Evolutionary conservation across 352 stramenopile genomes (phyloP), one percentile per base, ranked within the genome.

Genomic region (Achlya hypogyna): DNA sequence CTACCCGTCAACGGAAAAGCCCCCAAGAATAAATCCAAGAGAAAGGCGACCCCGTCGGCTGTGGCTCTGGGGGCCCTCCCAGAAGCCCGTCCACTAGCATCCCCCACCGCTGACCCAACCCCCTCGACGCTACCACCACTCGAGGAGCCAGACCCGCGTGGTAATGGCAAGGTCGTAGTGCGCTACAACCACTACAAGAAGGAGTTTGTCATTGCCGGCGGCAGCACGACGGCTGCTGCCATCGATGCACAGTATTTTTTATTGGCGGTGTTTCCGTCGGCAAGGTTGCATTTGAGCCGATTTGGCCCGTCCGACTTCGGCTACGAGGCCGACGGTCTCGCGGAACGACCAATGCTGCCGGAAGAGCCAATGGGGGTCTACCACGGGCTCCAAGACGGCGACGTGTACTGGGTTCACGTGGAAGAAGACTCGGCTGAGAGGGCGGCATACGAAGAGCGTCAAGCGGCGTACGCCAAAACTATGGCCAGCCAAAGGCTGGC

Each of bases 141-240:
- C n/a, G n/a, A n/a, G n/a, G n/a, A 4, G 51, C 51, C 28, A n/a
- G 38, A 49, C 35, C 53, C 22, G 38, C 34, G 22, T 28, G 18
- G 14, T 20, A 49, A 62, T 23, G 53, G 53, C 29, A 49, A 28
- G 0, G 29, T 62, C 18, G 14, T 62, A 27, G 53, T 62, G 29
- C 53, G 53, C 31, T 62, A 62, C 53, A 62, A 62, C 35, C 53
- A 62, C 35, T 62, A 62, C 53, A 62, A 45, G 18, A 62, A 62
- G 25, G 53, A 49, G 29, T 62, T 62, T 62, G 4, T 32, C 27
- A 62, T 62, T 20, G 9, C 18, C 5, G 29, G 22, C 20, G 53
- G 53, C 53, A 62, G 29, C 29, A 28, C n/a, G 18, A 49, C 31
- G 31, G 29, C 53, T 8, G 31, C 6, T 6, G 35, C 18, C 6